Percentiles rank a stretch among this genome's conserved stretches.
Evolutionary conservation across 495 filamentous ascomycete species (phyloP).

Genomic region (Astrocystis sublimbata): DNA sequence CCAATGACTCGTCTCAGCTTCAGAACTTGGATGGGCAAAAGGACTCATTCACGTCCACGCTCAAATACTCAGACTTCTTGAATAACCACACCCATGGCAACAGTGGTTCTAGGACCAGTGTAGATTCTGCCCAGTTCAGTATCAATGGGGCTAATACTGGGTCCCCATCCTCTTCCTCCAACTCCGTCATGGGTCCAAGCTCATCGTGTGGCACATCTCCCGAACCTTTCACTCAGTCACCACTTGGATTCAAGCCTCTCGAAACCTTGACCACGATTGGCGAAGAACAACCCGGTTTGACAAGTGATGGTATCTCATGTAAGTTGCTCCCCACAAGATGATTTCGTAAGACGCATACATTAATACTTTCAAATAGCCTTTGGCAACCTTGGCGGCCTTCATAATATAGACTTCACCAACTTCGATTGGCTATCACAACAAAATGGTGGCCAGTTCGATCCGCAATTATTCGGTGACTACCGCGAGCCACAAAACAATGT

Average conservation of each 20-base stretch:
- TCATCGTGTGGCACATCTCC: conserved; percentile 81
- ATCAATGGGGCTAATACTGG: conserved; percentile 44
- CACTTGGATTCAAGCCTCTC: conserved; percentile 58
- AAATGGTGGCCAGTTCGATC: conserved; percentile 87
- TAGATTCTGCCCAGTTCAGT: conserved; percentile 56
- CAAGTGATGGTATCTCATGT: conserved; percentile 33
- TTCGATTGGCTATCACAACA: conserved; percentile 82
- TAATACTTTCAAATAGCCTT: conserved; percentile 32
- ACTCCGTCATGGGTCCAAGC: conserved; percentile 52
- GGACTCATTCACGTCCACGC: conserved; percentile 20
- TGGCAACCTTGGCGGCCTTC: conserved; percentile 33
- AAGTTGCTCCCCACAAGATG: conserved; percentile 20
- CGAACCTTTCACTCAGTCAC: conserved; percentile 56
- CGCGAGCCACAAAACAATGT: conserved; percentile 83
- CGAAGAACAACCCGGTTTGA: conserved; percentile 48
- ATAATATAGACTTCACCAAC: conserved; percentile 42
- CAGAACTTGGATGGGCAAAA: conserved; percentile 34
- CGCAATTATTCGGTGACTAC: conserved; percentile 89
- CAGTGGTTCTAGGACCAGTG: conserved; percentile 58
- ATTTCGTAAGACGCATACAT: conserved; percentile 8
- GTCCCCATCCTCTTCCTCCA: conserved; percentile 67
- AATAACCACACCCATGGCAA: conserved; percentile 33
- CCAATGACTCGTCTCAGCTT: conserved; percentile 29
- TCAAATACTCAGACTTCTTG: conserved; percentile 37
- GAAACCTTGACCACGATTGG: conserved; percentile 59